Conservation (phyloP, 2,329 filamentous ascomycete species). For the Diaporthe sp. region DNA sequence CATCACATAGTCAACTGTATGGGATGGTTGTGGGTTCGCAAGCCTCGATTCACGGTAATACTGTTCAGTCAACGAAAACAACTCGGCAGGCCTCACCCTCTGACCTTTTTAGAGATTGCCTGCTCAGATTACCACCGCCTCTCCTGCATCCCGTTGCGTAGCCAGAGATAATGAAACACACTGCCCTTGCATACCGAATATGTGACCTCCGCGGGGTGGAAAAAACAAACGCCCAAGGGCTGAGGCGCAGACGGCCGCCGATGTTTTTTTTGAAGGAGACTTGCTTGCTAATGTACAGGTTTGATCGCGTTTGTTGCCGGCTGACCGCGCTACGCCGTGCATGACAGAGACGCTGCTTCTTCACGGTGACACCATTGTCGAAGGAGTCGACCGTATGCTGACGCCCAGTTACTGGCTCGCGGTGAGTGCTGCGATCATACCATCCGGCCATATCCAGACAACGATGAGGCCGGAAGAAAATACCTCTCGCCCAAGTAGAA, state of each 20-base stretch:
- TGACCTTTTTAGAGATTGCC: background rate
- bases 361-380: too few relatives aligned
- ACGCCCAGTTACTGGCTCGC: too few relatives aligned
- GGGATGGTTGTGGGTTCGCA: background rate
- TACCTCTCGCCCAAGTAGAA: background rate
- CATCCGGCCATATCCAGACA: background rate
- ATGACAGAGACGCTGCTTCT: background rate
- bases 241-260: slow-evolving; percentile 9
- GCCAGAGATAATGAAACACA: background rate
- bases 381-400: background rate
- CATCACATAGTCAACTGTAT: background rate
- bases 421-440: background rate
- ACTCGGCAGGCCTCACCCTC: background rate
- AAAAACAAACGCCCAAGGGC: background rate
- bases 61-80: background rate
- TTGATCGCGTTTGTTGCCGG: background rate
- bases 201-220: background rate
- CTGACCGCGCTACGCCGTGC: background rate
- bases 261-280: slow-evolving; percentile 1
- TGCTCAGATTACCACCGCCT: slow-evolving; percentile 4
- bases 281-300: slow-evolving; percentile 27
- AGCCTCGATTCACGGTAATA: background rate
- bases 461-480: background rate
- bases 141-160: background rate
- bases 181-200: background rate